A percentile compares a stretch with the other conserved stretches of the same genome.
Conservation (phyloP, 345 rosid species). For the Eucalyptus curtisii region DNA sequence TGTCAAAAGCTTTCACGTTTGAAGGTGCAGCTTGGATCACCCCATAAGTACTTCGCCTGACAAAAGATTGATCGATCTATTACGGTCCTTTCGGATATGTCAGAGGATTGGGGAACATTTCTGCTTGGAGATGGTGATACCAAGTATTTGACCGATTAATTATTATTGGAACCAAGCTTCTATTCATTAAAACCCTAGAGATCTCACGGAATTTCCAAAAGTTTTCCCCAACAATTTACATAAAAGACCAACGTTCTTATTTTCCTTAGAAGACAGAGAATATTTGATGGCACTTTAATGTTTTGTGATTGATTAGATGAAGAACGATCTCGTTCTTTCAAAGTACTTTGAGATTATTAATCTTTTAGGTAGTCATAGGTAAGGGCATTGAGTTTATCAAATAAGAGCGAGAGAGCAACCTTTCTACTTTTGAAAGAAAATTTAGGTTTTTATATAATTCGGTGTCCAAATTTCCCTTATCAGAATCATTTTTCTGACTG, state of each 20-base stretch:
- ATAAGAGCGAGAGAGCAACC: not conserved
- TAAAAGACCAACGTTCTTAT: not conserved
- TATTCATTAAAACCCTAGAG: not conserved
- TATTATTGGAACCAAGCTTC: not conserved
- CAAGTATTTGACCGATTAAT: not conserved
- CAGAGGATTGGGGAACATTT: not conserved
- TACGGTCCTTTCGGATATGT: not conserved
- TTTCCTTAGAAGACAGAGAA: not conserved
- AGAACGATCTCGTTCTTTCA: rapidly evolving
- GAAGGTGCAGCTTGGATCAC: not conserved
- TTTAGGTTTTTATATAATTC: not conserved
- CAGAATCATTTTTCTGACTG: not conserved
- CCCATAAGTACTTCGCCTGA: not conserved
- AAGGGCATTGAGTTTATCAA: not conserved
- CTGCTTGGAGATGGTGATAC: not conserved
- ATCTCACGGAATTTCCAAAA: not conserved
- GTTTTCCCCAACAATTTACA: not conserved
- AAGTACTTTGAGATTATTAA: not conserved
- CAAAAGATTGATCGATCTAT: not conserved
- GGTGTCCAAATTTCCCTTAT: not conserved
- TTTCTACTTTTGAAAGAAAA: too few species aligned
- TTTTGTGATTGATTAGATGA: not conserved
- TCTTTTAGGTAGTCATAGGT: not conserved
- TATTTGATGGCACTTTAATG: not conserved
- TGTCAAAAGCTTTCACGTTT: not conserved